phyloP scores from a whole-genome alignment of 2,329 filamentous ascomycete species.

The Myotisia sp. region DNA sequence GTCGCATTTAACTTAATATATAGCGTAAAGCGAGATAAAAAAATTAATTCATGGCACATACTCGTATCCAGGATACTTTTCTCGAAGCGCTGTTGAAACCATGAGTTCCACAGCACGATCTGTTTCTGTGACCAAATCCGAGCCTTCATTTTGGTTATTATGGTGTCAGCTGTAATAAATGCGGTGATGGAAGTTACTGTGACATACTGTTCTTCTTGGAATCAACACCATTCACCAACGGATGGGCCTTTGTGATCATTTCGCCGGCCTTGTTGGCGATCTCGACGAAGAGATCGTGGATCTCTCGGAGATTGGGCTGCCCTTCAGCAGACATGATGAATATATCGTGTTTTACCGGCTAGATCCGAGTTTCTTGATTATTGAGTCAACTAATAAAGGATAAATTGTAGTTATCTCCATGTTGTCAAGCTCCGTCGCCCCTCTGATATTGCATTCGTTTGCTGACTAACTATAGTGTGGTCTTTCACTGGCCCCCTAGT shows the following conservation, averaged over 20 bases:
- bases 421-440: neutral
- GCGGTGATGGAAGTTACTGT: neutral
- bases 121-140: conserved; percentile 50
- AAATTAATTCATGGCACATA: conserved; percentile 17
- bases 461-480: too few species aligned
- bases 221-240: conserved; percentile 22
- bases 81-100: conserved; percentile 37
- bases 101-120: conserved; percentile 47
- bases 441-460: too few species aligned
- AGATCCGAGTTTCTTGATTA: too few species aligned
- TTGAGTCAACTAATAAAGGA: too few species aligned
- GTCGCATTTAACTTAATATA: neutral
- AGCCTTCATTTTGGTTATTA: conserved; percentile 25
- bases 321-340: too few species aligned
- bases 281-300: conserved; percentile 29
- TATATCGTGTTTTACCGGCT: too few species aligned
- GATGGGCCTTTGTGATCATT: conserved; percentile 31
- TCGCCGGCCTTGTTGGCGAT: conserved; percentile 29
- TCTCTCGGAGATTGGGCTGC: conserved; percentile 22
- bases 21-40: neutral
- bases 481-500: too few species aligned
- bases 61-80: conserved; percentile 40
- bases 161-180: neutral
- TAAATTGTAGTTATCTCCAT: too few species aligned
- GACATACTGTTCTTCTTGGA: conserved; percentile 35